A percentile compares a stretch with the other conserved stretches of the same genome.
Evolutionary conservation across 495 filamentous ascomycete species (phyloP).

Genomic region (Zalerion maritima): DNA sequence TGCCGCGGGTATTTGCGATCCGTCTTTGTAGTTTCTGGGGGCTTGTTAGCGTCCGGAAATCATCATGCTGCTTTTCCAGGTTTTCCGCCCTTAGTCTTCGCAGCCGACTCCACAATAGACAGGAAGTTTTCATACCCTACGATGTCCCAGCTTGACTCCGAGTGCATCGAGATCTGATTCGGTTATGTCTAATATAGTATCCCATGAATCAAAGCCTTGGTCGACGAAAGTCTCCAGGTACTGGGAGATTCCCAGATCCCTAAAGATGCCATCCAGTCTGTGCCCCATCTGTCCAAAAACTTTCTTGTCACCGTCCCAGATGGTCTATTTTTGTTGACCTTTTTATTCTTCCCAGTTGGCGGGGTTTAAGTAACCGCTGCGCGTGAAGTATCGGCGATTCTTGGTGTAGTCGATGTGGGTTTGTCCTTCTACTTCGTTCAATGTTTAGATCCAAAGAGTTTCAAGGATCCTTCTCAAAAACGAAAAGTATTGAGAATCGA

Average conservation of each 20-base stretch:
- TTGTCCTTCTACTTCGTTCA: too few relatives aligned
- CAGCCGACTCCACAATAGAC: neutral
- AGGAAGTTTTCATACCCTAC: conserved; percentile 39
- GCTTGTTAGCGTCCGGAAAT: conserved; percentile 9
- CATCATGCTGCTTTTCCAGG: conserved; percentile 2
- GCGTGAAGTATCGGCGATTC: too few relatives aligned
- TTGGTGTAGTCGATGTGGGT: too few relatives aligned
- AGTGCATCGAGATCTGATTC: conserved; percentile 61
- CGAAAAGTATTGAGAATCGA: too few relatives aligned
- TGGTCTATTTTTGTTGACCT: neutral
- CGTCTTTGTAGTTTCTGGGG: conserved; percentile 35
- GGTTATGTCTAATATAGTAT: conserved; percentile 63
- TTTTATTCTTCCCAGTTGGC: too few relatives aligned
- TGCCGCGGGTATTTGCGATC: conserved; percentile 41
- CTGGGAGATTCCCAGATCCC: conserved; percentile 57
- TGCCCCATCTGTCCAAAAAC: conserved; percentile 12
- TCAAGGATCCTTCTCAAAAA: too few relatives aligned
- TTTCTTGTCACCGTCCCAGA: conserved; percentile 11
- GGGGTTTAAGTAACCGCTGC: too few relatives aligned
- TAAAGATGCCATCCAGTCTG: conserved; percentile 42
- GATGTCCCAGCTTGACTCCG: conserved; percentile 63
- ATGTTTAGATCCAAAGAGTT: too few relatives aligned
- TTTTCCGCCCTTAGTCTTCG: conserved; percentile 1
- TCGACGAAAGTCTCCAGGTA: conserved; percentile 55
- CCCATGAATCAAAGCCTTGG: conserved; percentile 71